phyloP scores from a whole-genome alignment of 768 basidiomycete species.

The Terana coerulea region DNA sequence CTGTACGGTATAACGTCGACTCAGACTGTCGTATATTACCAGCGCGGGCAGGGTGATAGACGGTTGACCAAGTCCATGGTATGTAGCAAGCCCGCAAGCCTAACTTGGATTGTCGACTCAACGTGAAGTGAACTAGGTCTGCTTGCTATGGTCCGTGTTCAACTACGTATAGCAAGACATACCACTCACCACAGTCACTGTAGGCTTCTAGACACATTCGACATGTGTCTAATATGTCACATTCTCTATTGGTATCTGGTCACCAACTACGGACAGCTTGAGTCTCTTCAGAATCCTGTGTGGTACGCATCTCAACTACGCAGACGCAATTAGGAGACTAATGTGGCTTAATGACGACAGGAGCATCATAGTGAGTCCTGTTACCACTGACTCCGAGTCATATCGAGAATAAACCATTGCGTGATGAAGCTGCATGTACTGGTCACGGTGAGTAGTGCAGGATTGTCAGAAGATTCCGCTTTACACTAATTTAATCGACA shows the following conservation, averaged over 20 bases:
- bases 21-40: conserved; percentile 13
- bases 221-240: conserved; percentile 48
- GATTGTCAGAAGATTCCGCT: background rate
- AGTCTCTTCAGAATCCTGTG: conserved; percentile 38
- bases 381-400: background rate
- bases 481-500: background rate
- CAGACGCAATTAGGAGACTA: background rate
- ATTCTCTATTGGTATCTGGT: conserved; percentile 59
- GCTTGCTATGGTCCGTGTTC: too few species aligned
- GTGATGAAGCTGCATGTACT: conserved; percentile 45
- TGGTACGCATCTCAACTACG: conserved; percentile 38
- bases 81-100: background rate
- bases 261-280: conserved; percentile 46
- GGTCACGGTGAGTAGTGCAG: conserved; percentile 40
- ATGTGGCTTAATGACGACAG: background rate
- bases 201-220: conserved; percentile 55
- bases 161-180: too few species aligned
- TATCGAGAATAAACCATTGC: background rate
- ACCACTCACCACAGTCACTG: too few species aligned
- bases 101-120: too few species aligned
- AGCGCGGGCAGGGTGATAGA: conserved; percentile 7
- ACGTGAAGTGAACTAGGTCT: too few species aligned
- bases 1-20: conserved; percentile 16
- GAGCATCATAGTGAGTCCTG: conserved; percentile 7
- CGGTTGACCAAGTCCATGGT: conserved; percentile 7